These are phyloP conservation scores for Plasmodium gonderi DNA, from an alignment of 169 alveolate genomes.

Conservation along the genomic window DNA sequence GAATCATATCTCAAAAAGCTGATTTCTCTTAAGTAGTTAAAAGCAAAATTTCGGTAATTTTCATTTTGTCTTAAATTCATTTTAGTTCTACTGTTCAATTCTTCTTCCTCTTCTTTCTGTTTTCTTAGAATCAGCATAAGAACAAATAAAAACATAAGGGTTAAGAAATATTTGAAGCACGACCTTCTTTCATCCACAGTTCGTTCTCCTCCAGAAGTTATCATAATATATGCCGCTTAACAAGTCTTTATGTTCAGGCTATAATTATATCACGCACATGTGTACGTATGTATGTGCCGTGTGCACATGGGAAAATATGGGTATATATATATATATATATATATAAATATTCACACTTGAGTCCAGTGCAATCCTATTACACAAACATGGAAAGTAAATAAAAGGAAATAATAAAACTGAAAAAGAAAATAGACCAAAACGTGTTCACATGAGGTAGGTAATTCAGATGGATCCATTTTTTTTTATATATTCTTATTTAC, in stretches of 20 bases:
- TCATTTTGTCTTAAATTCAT: slow-evolving; percentile 65
- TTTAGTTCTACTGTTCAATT: slow-evolving; percentile 11
- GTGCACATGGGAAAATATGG: no score
- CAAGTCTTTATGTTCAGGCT: no score
- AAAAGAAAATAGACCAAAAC: no score
- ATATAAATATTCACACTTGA: neutral
- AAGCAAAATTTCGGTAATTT: slow-evolving; percentile 32
- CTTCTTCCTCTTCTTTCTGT: slow-evolving; percentile 69
- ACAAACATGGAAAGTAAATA: no score
- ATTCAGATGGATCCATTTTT: no score
- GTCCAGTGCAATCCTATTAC: no score
- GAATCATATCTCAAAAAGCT: slow-evolving; percentile 62
- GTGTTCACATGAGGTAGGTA: no score
- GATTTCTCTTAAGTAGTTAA: slow-evolving; percentile 51
- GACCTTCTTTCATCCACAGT: slow-evolving; percentile 59
- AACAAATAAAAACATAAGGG: slow-evolving; percentile 44
- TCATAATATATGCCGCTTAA: slow-evolving; percentile 19
- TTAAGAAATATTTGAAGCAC: slow-evolving; percentile 45
- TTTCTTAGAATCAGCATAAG: slow-evolving; percentile 34
- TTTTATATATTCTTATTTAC: no score
- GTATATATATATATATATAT: neutral
- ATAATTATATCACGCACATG: no score
- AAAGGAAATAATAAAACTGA: no score
- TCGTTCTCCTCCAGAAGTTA: slow-evolving; percentile 22
- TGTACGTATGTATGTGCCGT: neutral